phyloP scores from a whole-genome alignment of 2,329 filamentous ascomycete genomes.

The Pestalotiopsis sp. region DNA sequence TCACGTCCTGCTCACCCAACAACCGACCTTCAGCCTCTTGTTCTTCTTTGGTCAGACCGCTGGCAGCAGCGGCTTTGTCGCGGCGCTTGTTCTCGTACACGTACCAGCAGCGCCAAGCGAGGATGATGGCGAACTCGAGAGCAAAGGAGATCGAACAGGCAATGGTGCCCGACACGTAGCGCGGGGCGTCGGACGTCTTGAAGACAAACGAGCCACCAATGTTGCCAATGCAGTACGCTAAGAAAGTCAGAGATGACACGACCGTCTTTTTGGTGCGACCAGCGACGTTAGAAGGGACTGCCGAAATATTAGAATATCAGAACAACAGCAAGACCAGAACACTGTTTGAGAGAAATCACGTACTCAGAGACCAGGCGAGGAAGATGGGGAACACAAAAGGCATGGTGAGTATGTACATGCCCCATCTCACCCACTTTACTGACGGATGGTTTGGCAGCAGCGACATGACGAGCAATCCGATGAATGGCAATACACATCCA shows the following conservation, averaged over 20 bases:
- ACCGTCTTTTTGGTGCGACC: neutral
- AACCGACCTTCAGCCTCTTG: constrained; percentile 2
- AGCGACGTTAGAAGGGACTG: neutral
- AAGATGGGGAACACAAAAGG: neutral
- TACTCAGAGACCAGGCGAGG: neutral
- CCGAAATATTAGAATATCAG: neutral
- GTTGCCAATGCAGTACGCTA: neutral
- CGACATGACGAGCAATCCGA: neutral
- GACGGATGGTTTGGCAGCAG: neutral
- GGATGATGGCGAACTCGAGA: neutral
- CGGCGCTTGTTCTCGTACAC: constrained; percentile 2
- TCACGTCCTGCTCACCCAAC: constrained; percentile 1
- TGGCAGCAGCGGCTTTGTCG: neutral
- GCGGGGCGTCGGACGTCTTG: neutral
- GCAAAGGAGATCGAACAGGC: neutral
- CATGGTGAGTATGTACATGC: neutral
- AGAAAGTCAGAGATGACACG: neutral
- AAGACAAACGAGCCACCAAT: constrained; percentile 1
- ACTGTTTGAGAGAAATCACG: neutral
- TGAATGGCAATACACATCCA: neutral
- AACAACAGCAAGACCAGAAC: neutral
- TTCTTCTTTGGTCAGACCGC: neutral
- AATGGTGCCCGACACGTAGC: neutral
- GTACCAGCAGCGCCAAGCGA: neutral
- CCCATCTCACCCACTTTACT: neutral